Base-by-base conservation (phyloP, 495 filamentous ascomycete species). In the Penicillium steckii region DNA sequence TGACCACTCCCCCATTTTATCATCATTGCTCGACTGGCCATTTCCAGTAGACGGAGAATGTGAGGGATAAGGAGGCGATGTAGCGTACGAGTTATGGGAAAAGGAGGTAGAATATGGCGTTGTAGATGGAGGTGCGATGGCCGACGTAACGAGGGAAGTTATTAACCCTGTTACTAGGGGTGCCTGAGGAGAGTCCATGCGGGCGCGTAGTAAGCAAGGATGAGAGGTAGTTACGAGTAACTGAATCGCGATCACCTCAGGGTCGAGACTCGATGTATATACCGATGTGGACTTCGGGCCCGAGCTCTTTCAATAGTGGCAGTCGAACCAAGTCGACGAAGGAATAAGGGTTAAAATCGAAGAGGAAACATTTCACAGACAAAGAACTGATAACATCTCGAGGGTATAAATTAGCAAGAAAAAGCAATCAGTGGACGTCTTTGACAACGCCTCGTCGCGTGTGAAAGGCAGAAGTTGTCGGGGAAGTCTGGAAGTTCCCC, bases 1-100 rank as follows among this genome's bases (percentile, higher is more conserved):
- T 9, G 89, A 94, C 91, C 92, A 96, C 60, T 88, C 77, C 48
- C 85, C 81, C 7, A 89, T 69, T 1, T 81, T 68, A 21, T 69
- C 68, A 26, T 69, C 68, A 24, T 65, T 70, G 21, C 75, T 68
- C 38, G 8, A 41, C 17, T 41, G 18, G 22, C 66, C 69, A 67
- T 77, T 61, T 37, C 55, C 53, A 50, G 52, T 29, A 46, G 51
- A 23, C 4, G 50, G 53, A 6, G 50, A 43, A 26, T 50, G 55
- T 38, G 59, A 57, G 7, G 57, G 41, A 2, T 43, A 51, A 8
- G 56, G 46, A 10, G 53, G 58, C 4, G 56, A 50, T 6, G 62
- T 56, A 3, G 59, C 56, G 23, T 43, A 46, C 25, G 52, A 33
- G 15, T 56, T 46, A 17, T 54, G 45, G 30, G 56, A 53, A 29